Percentiles rank a stretch among this genome's conserved stretches.
These are phyloP conservation scores for Crithidia sp. DNA, from an alignment of 208 protist species.

Conservation along the genomic window DNA sequence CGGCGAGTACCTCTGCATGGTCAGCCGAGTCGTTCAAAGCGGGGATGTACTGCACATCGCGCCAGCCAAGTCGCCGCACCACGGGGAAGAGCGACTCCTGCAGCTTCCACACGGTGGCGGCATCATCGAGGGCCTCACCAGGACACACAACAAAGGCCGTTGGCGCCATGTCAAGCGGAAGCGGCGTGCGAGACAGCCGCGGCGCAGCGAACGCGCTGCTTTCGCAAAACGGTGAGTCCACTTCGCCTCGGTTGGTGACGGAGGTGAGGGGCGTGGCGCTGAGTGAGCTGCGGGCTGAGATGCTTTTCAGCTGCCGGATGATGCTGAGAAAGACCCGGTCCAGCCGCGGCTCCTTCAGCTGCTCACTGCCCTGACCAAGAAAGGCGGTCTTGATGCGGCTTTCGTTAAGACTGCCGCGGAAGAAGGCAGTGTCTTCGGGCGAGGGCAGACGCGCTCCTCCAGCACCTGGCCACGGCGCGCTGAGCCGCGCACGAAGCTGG, in stretches of 20 bases:
- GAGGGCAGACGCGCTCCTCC: too few species aligned
- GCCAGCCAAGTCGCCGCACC: conserved; percentile 20
- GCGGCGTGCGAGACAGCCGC: neutral
- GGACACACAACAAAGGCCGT: conserved; percentile 43
- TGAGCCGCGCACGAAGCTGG: conserved; percentile 30
- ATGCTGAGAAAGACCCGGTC: conserved; percentile 25
- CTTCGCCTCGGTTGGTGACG: neutral
- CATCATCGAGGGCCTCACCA: conserved; percentile 34
- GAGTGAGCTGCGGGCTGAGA: neutral
- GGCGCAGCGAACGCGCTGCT: neutral
- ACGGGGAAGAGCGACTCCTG: conserved; percentile 10
- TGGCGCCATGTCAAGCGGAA: neutral
- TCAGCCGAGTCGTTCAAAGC: conserved; percentile 29
- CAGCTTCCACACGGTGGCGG: conserved; percentile 27
- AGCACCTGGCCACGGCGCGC: neutral
- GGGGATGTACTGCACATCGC: conserved; percentile 36
- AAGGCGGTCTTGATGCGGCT: conserved; percentile 25
- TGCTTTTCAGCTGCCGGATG: conserved; percentile 10
- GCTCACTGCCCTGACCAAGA: conserved; percentile 21
- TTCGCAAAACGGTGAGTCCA: neutral
- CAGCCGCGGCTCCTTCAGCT: conserved; percentile 36
- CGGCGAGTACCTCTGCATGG: conserved; percentile 24
- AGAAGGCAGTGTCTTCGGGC: neutral
- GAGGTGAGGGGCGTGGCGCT: neutral
- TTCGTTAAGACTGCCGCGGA: neutral